Conservation (phyloP, 164 flowering plant genomes). For the Magnolia kwangsiensis region DNA sequence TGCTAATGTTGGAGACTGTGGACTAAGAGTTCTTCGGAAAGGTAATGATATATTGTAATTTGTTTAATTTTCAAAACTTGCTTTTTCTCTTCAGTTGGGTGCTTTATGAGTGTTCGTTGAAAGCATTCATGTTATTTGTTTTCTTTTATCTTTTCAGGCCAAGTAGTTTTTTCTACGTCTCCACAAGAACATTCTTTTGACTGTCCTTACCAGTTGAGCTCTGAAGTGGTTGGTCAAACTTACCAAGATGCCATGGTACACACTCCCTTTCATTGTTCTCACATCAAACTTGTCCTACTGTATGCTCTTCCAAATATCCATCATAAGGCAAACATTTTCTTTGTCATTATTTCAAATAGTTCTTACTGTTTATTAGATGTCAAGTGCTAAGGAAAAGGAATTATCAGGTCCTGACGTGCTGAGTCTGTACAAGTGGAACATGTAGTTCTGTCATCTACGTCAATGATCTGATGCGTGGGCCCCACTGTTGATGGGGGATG, state of each 20-base stretch:
- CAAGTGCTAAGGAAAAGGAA: too few species aligned
- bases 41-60: constrained; percentile 31
- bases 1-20: constrained; percentile 96
- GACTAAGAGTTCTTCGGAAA: constrained; percentile 58
- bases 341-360: too few species aligned
- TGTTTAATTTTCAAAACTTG: not conserved
- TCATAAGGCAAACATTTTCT: too few species aligned
- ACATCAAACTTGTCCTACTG: not conserved
- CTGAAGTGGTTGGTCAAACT: constrained; percentile 72
- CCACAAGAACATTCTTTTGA: constrained; percentile 97
- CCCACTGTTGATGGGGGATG: too few species aligned
- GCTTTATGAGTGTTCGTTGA: not conserved
- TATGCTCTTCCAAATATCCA: too few species aligned
- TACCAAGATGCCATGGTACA: constrained; percentile 77
- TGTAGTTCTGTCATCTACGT: too few species aligned
- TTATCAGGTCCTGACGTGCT: too few species aligned
- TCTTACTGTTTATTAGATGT: too few species aligned
- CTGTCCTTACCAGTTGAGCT: constrained; percentile 93
- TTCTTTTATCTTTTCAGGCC: constrained; percentile 38
- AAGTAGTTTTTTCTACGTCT: constrained; percentile 52
- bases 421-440: too few species aligned
- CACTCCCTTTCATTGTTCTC: not conserved
- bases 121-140: not conserved
- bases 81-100: not conserved
- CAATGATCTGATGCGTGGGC: too few species aligned